Percentiles rank a stretch among this genome's conserved stretches.
phyloP scores from a whole-genome alignment of 306 rosid genomes.

The Dicorynia guianensis region DNA sequence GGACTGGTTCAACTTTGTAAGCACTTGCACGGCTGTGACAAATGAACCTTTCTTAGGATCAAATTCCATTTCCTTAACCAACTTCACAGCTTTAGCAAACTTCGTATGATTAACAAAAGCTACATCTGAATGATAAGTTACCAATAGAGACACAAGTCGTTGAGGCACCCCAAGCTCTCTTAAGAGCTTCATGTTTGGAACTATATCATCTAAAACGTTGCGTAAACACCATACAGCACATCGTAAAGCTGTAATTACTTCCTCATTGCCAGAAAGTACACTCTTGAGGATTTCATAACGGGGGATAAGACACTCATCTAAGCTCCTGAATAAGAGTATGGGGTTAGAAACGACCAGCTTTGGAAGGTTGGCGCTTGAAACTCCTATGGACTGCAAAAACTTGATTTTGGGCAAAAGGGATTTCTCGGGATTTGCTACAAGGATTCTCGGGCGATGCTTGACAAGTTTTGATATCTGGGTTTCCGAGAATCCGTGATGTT shows the following conservation, averaged over 20 bases:
- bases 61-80: slow-evolving; percentile 35
- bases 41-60: neutral
- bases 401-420: slow-evolving; percentile 50
- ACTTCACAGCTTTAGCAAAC: neutral
- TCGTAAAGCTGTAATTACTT: slow-evolving; percentile 28
- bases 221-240: neutral
- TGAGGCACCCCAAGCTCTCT: slow-evolving; percentile 39
- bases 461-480: slow-evolving; percentile 40
- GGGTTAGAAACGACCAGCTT: slow-evolving; percentile 6
- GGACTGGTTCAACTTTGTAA: neutral
- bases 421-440: slow-evolving; percentile 30
- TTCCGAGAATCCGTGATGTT: slow-evolving; percentile 39
- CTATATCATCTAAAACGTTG: neutral
- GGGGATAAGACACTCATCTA: slow-evolving; percentile 42
- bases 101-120: neutral
- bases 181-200: slow-evolving; percentile 38
- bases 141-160: neutral
- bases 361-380: slow-evolving; percentile 43
- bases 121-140: neutral
- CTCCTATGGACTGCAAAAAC: slow-evolving; percentile 44
- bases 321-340: neutral
- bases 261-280: slow-evolving; percentile 26
- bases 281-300: slow-evolving; percentile 26
- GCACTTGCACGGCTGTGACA: slow-evolving; percentile 16
- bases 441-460: neutral